These are phyloP conservation scores for Pseudogymnoascus sp. DNA, from an alignment of 2,329 filamentous ascomycete genomes.

Conservation along the genomic window DNA sequence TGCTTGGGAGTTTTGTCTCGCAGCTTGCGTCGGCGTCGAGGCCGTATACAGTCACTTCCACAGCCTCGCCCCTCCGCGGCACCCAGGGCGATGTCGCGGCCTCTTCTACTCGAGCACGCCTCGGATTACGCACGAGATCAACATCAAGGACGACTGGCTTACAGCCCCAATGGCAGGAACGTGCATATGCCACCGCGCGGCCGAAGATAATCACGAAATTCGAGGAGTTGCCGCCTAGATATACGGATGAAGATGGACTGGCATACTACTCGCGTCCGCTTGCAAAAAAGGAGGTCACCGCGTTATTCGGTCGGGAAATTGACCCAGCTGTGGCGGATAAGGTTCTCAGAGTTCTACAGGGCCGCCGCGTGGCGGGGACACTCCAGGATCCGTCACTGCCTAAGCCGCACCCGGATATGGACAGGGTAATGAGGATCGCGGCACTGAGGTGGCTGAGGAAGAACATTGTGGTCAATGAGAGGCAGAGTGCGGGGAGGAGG, in stretches of 20 bases:
- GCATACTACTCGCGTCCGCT: constrained; percentile 46
- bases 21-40: not conserved
- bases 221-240: constrained; percentile 49
- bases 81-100: not conserved
- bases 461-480: constrained; percentile 50
- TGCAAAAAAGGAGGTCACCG: constrained; percentile 37
- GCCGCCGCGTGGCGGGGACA: constrained; percentile 56
- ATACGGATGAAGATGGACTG: constrained; percentile 49
- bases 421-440: constrained; percentile 33
- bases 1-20: not conserved
- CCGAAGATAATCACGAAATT: constrained; percentile 31
- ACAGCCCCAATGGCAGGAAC: constrained; percentile 3
- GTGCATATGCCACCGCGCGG: not conserved
- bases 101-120: not conserved
- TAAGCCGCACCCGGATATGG: not conserved
- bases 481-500: constrained; percentile 52
- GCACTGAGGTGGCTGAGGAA: constrained; percentile 51
- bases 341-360: constrained; percentile 53
- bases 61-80: not conserved
- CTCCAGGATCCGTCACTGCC: constrained; percentile 49
- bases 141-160: not conserved
- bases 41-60: not conserved
- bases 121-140: not conserved
- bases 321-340: constrained; percentile 41
- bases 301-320: constrained; percentile 45